phyloP scores from a whole-genome alignment of 1,284 basidiomycete species.

The Phaffia rhodozyma region DNA sequence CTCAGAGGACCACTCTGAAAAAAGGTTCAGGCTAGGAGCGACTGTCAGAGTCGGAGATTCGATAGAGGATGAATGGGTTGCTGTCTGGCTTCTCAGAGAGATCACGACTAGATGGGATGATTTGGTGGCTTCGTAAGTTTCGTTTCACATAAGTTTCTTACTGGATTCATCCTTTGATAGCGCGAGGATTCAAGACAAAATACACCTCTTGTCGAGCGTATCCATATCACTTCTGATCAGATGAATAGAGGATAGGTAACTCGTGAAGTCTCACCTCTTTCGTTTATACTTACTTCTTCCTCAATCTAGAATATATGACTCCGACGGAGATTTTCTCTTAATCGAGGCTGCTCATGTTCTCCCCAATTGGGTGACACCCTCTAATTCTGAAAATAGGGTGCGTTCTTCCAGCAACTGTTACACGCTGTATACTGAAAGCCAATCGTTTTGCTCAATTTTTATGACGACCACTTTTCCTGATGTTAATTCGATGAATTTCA shows the following conservation, averaged over 20 bases:
- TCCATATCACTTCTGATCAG: no score
- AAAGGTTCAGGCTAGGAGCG: slow-evolving; percentile 45
- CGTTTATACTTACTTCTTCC: no score
- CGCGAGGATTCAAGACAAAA: no score
- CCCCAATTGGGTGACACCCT: slow-evolving; percentile 81
- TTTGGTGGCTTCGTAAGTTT: slow-evolving; percentile 44
- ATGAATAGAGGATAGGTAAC: no score
- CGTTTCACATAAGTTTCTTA: neutral
- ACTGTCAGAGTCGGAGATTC: slow-evolving; percentile 80
- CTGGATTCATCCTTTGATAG: no score
- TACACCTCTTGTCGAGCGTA: no score
- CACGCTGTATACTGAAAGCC: neutral
- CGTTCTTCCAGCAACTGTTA: slow-evolving; percentile 29
- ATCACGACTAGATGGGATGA: slow-evolving; percentile 65
- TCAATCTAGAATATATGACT: slow-evolving; percentile 49
- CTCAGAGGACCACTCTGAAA: neutral
- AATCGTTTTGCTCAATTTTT: neutral
- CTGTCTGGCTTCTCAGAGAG: slow-evolving; percentile 72
- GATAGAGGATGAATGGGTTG: slow-evolving; percentile 91
- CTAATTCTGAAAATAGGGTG: slow-evolving; percentile 82
- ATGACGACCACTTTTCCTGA: neutral
- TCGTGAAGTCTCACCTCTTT: no score
- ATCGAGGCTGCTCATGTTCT: slow-evolving; percentile 90
- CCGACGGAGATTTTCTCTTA: slow-evolving; percentile 89
- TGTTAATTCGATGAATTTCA: neutral